These are phyloP conservation scores for Euphorbia neoarborescens DNA, from an alignment of 441 rosid genomes.

Conservation along the genomic window DNA sequence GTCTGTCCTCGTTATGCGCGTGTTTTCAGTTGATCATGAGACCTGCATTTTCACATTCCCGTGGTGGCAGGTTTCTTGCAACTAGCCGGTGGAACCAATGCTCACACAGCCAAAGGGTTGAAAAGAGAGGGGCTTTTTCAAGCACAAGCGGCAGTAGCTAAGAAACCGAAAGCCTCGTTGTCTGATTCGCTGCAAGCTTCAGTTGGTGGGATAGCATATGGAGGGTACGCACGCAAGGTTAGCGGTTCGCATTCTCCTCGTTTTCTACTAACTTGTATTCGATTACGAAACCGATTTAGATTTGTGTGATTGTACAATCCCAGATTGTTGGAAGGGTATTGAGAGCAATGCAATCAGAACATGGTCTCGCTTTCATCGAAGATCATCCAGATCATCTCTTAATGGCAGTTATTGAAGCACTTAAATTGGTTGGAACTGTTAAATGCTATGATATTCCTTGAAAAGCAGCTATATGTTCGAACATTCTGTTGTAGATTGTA, in stretches of 20 bases:
- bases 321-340: conserved; percentile 55
- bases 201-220: conserved; percentile 55
- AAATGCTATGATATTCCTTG: conserved; percentile 32
- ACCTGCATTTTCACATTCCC: neutral
- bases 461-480: too few species aligned
- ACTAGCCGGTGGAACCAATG: conserved; percentile 56
- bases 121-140: conserved; percentile 41
- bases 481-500: too few species aligned
- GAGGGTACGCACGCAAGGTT: conserved; percentile 64
- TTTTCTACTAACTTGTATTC: neutral
- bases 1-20: neutral
- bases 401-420: conserved; percentile 39
- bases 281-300: neutral
- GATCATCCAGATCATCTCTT: conserved; percentile 39
- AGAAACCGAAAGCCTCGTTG: conserved; percentile 11
- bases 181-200: conserved; percentile 16
- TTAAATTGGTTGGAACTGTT: conserved; percentile 44
- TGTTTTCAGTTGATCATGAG: neutral
- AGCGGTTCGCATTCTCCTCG: neutral
- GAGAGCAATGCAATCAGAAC: conserved; percentile 33
- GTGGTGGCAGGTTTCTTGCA: conserved; percentile 43
- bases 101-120: conserved; percentile 42
- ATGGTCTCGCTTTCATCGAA: conserved; percentile 34
- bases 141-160: conserved; percentile 18
- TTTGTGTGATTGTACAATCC: neutral